Percentiles rank a stretch among this genome's conserved stretches.
Evolutionary conservation across 805 yeast species (phyloP).

Genomic region (Tetrapisispora phaffii): DNA sequence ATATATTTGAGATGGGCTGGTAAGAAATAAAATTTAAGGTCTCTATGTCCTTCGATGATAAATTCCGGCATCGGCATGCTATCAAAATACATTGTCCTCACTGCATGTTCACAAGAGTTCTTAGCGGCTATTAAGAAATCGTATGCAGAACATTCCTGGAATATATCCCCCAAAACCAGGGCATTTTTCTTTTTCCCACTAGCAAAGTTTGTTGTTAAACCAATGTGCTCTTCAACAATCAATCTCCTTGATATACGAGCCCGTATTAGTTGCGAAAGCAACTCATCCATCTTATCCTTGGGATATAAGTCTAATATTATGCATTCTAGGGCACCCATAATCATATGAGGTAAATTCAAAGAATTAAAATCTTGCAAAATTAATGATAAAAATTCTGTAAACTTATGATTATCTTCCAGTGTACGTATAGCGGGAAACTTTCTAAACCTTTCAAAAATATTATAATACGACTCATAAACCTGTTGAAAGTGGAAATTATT

Average conservation of each 20-base stretch:
- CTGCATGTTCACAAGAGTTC: conserved; percentile 39
- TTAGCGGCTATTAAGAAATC: conserved; percentile 54
- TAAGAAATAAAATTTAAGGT: conserved; percentile 68
- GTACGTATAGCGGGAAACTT: conserved; percentile 57
- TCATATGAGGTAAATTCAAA: conserved; percentile 72
- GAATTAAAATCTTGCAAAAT: conserved; percentile 70
- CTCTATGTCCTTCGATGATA: conserved; percentile 61
- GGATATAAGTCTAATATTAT: conserved; percentile 51
- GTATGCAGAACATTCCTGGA: conserved; percentile 64
- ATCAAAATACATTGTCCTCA: conserved; percentile 43
- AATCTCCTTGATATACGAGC: conserved; percentile 85
- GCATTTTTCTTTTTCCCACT: conserved; percentile 32
- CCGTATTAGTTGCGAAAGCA: conserved; percentile 68
- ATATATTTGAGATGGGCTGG: conserved; percentile 79
- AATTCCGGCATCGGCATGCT: conserved; percentile 60
- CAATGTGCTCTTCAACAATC: conserved; percentile 82
- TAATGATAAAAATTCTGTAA: conserved; percentile 52
- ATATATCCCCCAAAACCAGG: conserved; percentile 69
- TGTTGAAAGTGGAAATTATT: conserved; percentile 78
- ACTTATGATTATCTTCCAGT: conserved; percentile 63
- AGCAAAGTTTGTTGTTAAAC: conserved; percentile 58
- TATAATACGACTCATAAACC: conserved; percentile 82
- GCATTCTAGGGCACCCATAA: conserved; percentile 88
- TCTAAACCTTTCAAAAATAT: conserved; percentile 78
- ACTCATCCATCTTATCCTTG: conserved; percentile 52